Conservation (phyloP, 805 yeast species). For the Pichia membranifaciens region DNA sequence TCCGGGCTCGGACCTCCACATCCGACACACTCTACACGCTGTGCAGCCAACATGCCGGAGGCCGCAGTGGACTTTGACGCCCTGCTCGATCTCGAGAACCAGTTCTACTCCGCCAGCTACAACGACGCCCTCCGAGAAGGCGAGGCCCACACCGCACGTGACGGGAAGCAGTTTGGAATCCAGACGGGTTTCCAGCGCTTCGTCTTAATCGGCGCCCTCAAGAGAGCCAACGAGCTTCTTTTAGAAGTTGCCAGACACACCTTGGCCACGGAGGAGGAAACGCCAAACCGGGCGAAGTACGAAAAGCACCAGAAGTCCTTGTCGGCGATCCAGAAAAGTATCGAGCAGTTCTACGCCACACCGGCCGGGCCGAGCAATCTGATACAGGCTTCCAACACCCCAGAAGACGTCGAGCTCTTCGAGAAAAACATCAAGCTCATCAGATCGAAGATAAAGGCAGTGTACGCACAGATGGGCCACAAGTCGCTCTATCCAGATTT, state of each 20-base stretch:
- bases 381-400: constrained; percentile 23
- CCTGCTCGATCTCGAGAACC: constrained; percentile 53
- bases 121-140: constrained; percentile 65
- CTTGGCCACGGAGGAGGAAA: no score
- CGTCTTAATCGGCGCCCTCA: constrained; percentile 62
- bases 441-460: constrained; percentile 25
- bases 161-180: constrained; percentile 81
- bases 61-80: constrained; percentile 44
- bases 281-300: constrained; percentile 8
- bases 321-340: constrained; percentile 16
- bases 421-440: constrained; percentile 25
- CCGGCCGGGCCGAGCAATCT: no score
- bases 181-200: constrained; percentile 73
- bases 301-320: constrained; percentile 4
- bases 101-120: constrained; percentile 63
- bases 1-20: no score
- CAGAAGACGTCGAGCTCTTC: constrained; percentile 24
- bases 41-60: not conserved
- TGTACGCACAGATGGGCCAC: constrained; percentile 23
- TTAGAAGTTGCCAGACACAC: no score
- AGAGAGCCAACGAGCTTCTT: constrained; percentile 37
- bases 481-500: constrained; percentile 19
- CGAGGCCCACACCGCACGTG: constrained; percentile 50
- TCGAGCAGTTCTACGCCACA: constrained; percentile 20
- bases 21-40: no score